Percentiles rank a stretch among this genome's conserved stretches.
Conservation (phyloP, 208 protist species). For the Phytomonas francai region DNA sequence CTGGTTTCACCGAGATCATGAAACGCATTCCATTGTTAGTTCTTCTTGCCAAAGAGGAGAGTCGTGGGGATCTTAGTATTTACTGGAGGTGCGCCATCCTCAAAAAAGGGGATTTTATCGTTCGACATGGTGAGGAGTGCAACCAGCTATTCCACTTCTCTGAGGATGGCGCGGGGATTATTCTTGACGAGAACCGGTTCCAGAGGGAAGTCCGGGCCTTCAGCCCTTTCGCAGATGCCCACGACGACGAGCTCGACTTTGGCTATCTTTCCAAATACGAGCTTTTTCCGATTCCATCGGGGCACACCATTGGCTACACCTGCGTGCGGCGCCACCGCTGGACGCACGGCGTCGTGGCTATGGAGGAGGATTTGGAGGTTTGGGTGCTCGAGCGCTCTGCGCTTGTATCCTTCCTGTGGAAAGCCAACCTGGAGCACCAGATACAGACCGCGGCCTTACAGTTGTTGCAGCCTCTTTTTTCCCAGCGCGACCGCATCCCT, state of each 20-base stretch:
- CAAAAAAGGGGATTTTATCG: conserved; percentile 41
- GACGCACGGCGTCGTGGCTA: conserved; percentile 45
- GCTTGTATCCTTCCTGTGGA: conserved; percentile 54
- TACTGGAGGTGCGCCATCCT: conserved; percentile 40
- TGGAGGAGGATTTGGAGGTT: conserved; percentile 63
- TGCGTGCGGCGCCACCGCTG: conserved; percentile 73
- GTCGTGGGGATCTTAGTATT: conserved; percentile 6
- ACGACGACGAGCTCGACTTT: neutral
- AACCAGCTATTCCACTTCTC: conserved; percentile 63
- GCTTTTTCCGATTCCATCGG: conserved; percentile 27
- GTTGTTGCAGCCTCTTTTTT: conserved; percentile 63
- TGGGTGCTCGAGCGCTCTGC: conserved; percentile 53
- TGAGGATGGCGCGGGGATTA: conserved; percentile 41
- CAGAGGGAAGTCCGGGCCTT: conserved; percentile 3
- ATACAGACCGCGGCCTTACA: conserved; percentile 54
- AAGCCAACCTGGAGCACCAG: conserved; percentile 33
- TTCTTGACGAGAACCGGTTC: conserved; percentile 23
- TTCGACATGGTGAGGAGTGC: conserved; percentile 58
- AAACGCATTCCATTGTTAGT: conserved; percentile 28
- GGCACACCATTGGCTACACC: conserved; percentile 66
- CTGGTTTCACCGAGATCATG: neutral
- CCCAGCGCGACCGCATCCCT: conserved; percentile 20
- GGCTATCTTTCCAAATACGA: neutral
- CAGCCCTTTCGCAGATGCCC: neutral
- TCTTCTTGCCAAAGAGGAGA: conserved; percentile 19